A percentile compares a stretch with the other conserved stretches of the same genome.
These are phyloP conservation scores for Fragosphaeria purpurea DNA, from an alignment of 2,329 filamentous ascomycete genomes.

Conservation along the genomic window DNA sequence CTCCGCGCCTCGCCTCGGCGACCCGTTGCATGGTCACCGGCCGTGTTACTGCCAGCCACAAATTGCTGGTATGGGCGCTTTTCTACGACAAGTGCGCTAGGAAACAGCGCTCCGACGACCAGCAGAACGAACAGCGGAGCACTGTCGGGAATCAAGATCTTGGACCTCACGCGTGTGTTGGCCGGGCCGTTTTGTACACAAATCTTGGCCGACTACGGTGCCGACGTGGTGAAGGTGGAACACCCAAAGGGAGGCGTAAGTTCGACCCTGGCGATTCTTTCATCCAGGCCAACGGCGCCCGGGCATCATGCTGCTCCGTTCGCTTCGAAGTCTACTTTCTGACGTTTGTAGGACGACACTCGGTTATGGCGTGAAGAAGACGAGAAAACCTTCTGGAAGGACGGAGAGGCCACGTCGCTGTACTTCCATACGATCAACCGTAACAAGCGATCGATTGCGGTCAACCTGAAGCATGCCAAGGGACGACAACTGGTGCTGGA, in stretches of 20 bases:
- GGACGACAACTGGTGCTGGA: constrained; percentile 1
- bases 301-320: constrained; percentile 9
- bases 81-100: too few species aligned
- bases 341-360: constrained; percentile 13
- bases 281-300: not conserved
- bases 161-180: constrained; percentile 8
- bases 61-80: too few species aligned
- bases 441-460: constrained; percentile 5
- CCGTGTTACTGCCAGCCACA: too few species aligned
- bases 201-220: constrained; percentile 35
- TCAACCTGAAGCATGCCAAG: constrained; percentile 5
- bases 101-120: not conserved
- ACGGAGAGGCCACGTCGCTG: constrained; percentile 22
- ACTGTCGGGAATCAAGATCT: not conserved
- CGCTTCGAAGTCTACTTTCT: not conserved
- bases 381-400: not conserved
- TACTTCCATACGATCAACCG: constrained; percentile 8
- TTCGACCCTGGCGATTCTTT: not conserved
- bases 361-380: not conserved
- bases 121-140: not conserved
- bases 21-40: too few species aligned
- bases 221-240: constrained; percentile 33
- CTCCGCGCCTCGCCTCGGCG: too few species aligned
- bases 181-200: constrained; percentile 28
- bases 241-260: constrained; percentile 19